Conservation (phyloP, 768 basidiomycete genomes). For the Lentinula boryana region DNA sequence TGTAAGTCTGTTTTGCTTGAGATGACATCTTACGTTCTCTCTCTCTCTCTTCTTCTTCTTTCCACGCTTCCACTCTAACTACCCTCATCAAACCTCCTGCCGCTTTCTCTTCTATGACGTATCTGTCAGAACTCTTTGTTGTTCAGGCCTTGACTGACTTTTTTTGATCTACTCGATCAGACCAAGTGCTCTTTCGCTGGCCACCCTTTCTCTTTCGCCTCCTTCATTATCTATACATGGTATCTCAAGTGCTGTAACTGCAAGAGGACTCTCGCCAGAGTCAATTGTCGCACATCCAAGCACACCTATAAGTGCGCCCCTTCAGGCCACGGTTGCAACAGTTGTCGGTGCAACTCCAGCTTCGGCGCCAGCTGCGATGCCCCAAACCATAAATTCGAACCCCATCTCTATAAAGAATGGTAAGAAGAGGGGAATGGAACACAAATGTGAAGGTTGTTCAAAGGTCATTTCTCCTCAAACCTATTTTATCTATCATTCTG, state of each 20-base stretch:
- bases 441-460: conserved; percentile 90
- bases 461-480: conserved; percentile 50
- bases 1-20: conserved; percentile 41
- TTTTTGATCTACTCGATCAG: conserved; percentile 17
- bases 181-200: conserved; percentile 35
- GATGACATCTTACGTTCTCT: conserved; percentile 7
- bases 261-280: neutral
- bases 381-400: conserved; percentile 12
- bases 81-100: neutral
- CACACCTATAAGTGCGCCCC: neutral
- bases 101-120: neutral
- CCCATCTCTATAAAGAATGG: conserved; percentile 31
- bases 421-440: conserved; percentile 81
- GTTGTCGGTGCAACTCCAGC: neutral
- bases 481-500: neutral
- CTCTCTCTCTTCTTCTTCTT: conserved; percentile 6
- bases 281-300: neutral
- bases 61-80: conserved; percentile 9
- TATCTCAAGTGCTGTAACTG: neutral
- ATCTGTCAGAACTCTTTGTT: neutral
- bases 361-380: conserved; percentile 10
- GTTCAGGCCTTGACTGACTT: neutral
- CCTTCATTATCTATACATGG: conserved; percentile 24
- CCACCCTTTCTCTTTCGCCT: conserved; percentile 37
- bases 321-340: neutral